Percentiles rank a stretch among this genome's conserved stretches.
Evolutionary conservation across 345 rosid species (phyloP).

Genomic region (Crucihimalaya himalaica): DNA sequence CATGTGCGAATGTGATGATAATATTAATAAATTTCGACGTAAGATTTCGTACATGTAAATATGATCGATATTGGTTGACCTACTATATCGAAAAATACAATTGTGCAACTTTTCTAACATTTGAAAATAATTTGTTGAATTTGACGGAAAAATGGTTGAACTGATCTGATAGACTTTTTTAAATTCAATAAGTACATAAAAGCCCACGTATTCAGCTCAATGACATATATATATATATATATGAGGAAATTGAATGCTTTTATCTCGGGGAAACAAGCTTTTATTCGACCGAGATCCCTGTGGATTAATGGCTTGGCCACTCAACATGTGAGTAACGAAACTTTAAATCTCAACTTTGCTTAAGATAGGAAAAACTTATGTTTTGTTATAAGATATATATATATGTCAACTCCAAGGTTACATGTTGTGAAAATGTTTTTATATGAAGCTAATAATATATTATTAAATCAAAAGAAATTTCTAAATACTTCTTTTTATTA

Average conservation of each 20-base stretch:
- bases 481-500: not conserved
- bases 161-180: not conserved
- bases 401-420: not conserved
- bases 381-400: not conserved
- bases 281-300: slow-evolving; percentile 7
- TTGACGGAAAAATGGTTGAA: not conserved
- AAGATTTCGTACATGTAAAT: not conserved
- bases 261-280: not conserved
- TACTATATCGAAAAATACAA: not conserved
- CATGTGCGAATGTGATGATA: not conserved
- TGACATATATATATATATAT: not conserved
- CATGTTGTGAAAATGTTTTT: not conserved
- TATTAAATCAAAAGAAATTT: not conserved
- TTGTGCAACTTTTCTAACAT: slow-evolving; percentile 15
- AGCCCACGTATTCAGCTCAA: not conserved
- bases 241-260: not conserved
- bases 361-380: not conserved
- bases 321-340: not conserved
- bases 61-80: slow-evolving; percentile 7
- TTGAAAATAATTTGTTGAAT: not conserved
- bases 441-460: not conserved
- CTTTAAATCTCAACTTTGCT: not conserved
- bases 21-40: not conserved
- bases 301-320: slow-evolving; percentile 2
- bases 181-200: not conserved